Conservation (phyloP, 345 rosid species). For the Ailanthus altissimus region DNA sequence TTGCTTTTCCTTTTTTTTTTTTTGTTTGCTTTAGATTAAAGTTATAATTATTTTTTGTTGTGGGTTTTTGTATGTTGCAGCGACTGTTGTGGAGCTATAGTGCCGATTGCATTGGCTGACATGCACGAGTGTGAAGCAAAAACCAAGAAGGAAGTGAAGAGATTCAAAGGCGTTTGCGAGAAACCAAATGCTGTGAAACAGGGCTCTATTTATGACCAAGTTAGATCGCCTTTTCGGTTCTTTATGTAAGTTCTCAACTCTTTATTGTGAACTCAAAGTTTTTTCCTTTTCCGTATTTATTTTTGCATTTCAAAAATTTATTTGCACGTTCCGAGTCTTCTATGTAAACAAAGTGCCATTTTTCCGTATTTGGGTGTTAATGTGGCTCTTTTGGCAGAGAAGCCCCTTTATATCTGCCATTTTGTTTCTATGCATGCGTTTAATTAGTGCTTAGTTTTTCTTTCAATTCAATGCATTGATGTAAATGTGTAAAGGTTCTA, state of each 20-base stretch:
- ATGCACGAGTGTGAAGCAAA: constrained; percentile 67
- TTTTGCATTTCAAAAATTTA: too few relatives aligned
- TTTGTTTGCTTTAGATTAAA: not conserved
- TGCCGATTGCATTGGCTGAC: constrained; percentile 68
- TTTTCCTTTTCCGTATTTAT: too few relatives aligned
- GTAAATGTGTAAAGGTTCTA: not conserved
- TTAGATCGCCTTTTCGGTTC: constrained; percentile 70
- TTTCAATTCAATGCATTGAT: not conserved
- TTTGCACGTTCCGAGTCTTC: too few relatives aligned
- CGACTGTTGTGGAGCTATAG: constrained; percentile 49
- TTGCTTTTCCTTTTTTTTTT: not conserved
- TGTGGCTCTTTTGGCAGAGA: not conserved
- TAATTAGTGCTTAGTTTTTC: not conserved
- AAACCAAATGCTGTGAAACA: constrained; percentile 29
- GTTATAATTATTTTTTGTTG: too few relatives aligned
- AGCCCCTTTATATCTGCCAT: not conserved
- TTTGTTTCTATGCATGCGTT: too few relatives aligned
- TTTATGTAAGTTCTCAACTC: constrained; percentile 57
- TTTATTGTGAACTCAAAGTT: too few relatives aligned
- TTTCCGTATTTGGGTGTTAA: too few relatives aligned
- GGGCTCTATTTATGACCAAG: constrained; percentile 40
- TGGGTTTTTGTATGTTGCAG: constrained; percentile 38
- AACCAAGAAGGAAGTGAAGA: constrained; percentile 48
- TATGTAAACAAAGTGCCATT: too few relatives aligned
- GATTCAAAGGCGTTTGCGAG: constrained; percentile 55